phyloP scores from a whole-genome alignment of 495 filamentous ascomycete species.

The Aspergillus bridgeri region DNA sequence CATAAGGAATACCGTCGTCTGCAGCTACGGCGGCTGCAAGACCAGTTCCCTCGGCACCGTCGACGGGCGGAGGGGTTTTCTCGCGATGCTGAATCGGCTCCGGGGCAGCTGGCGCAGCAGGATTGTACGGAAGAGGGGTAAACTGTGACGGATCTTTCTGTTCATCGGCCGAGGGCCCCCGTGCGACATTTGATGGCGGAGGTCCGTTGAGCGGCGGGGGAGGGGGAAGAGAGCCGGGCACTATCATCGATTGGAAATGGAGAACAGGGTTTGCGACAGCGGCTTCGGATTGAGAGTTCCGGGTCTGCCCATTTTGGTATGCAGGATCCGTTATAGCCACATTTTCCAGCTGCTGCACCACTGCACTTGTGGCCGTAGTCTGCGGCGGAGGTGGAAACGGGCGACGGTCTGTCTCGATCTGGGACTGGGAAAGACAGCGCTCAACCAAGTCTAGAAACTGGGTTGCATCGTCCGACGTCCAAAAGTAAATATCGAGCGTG shows the following conservation, averaged over 20 bases:
- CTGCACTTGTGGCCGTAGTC: conserved; percentile 66
- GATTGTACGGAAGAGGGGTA: conserved; percentile 85
- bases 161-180: conserved; percentile 29
- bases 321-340: conserved; percentile 66
- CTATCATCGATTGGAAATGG: not conserved
- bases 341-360: conserved; percentile 82
- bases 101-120: conserved; percentile 79
- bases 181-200: conserved; percentile 27
- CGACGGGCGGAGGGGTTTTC: conserved; percentile 81
- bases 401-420: conserved; percentile 49
- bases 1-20: conserved; percentile 51
- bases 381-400: conserved; percentile 47
- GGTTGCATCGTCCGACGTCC: conserved; percentile 70
- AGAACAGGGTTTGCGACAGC: not conserved
- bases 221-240: conserved; percentile 28
- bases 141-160: conserved; percentile 47
- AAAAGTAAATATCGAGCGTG: conserved; percentile 87
- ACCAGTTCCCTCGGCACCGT: conserved; percentile 68
- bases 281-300: conserved; percentile 41
- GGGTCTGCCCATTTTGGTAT: conserved; percentile 54
- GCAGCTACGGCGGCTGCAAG: conserved; percentile 63
- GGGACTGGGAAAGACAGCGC: conserved; percentile 55
- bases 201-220: conserved; percentile 41
- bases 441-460: conserved; percentile 66
- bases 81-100: conserved; percentile 81